A percentile compares a stretch with the other conserved stretches of the same genome.
Evolutionary conservation across 2,329 filamentous ascomycete species (phyloP).

Genomic region (Colletotrichum zoysiae): DNA sequence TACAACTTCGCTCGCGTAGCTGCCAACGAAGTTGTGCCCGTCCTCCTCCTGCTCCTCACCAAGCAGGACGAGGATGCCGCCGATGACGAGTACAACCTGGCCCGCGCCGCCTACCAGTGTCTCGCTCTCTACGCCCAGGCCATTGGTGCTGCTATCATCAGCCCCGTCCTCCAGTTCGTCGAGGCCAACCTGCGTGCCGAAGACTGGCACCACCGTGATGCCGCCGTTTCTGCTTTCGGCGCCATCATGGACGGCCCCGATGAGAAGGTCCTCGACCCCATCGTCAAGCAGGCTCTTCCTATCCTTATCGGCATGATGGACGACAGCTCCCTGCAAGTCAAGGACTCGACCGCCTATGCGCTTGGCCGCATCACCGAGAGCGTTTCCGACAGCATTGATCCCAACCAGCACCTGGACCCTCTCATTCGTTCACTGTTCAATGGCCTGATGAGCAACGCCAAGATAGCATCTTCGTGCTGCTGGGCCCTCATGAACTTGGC

Average conservation of each 20-base stretch:
- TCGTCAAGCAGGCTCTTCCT: slow-evolving; percentile 94
- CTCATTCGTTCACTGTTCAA: slow-evolving; percentile 91
- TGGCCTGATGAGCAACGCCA: slow-evolving; percentile 89
- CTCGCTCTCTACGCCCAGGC: slow-evolving; percentile 95
- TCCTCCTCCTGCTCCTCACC: slow-evolving; percentile 87
- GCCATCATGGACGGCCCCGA: slow-evolving; percentile 99
- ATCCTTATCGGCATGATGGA: slow-evolving; percentile 94
- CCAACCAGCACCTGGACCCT: slow-evolving; percentile 82
- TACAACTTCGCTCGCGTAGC: slow-evolving; percentile 97
- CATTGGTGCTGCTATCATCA: slow-evolving; percentile 85
- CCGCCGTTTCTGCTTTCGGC: slow-evolving; percentile 95
- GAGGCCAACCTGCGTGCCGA: slow-evolving; percentile 90
- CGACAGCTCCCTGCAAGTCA: slow-evolving; percentile 88
- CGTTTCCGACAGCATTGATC: slow-evolving; percentile 92
- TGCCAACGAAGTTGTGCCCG: slow-evolving; percentile 92
- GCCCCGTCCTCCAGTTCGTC: slow-evolving; percentile 89
- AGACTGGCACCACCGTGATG: slow-evolving; percentile 95
- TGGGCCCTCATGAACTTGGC: slow-evolving; percentile 99
- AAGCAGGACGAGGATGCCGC: slow-evolving; percentile 98
- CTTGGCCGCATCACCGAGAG: slow-evolving; percentile 96
- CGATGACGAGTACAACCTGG: slow-evolving; percentile 98
- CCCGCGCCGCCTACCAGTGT: slow-evolving; percentile 95
- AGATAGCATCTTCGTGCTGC: slow-evolving; percentile 98
- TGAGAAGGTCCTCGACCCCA: slow-evolving; percentile 88
- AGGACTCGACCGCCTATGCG: slow-evolving; percentile 95